A percentile compares a stretch with the other conserved stretches of the same genome.
Evolutionary conservation across 371 early-diverging fungal species (phyloP).

Genomic region (Circinella minor): DNA sequence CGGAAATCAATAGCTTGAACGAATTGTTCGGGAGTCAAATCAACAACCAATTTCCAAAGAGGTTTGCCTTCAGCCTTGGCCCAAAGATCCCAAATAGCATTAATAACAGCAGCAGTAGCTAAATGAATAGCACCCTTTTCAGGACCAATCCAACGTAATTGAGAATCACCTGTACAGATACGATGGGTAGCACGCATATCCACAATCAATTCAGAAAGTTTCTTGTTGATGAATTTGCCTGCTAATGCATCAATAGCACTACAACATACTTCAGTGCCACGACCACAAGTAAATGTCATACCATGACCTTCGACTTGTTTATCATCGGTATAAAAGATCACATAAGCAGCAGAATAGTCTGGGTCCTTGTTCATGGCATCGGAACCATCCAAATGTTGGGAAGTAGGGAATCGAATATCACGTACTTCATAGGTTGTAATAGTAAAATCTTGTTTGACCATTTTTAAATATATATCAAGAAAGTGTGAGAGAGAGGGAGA

Average conservation of each 20-base stretch:
- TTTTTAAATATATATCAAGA: background rate
- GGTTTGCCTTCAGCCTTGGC: conserved; percentile 59
- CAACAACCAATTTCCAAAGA: conserved; percentile 56
- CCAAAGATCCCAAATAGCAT: conserved; percentile 63
- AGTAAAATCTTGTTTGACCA: conserved; percentile 26
- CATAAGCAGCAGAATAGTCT: conserved; percentile 59
- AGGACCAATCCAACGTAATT: conserved; percentile 59
- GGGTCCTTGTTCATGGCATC: conserved; percentile 63
- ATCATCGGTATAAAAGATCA: conserved; percentile 51
- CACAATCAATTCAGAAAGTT: conserved; percentile 29
- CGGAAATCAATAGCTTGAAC: conserved; percentile 58
- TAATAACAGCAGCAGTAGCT: conserved; percentile 59
- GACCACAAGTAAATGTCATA: conserved; percentile 57
- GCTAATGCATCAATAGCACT: conserved; percentile 49
- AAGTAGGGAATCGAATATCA: conserved; percentile 59
- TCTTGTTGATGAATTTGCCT: conserved; percentile 45
- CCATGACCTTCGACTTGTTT: conserved; percentile 46
- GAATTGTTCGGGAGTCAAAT: conserved; percentile 57
- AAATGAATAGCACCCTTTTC: conserved; percentile 59
- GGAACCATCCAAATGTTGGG: conserved; percentile 49
- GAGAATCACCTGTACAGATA: conserved; percentile 56
- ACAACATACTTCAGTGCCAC: conserved; percentile 53
- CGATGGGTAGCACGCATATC: conserved; percentile 55
- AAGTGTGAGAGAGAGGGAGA: background rate
- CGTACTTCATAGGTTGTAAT: conserved; percentile 50